A percentile compares a stretch with the other conserved stretches of the same genome.
phyloP scores from a whole-genome alignment of 1,284 basidiomycete species.

The Gomphus bonarii region DNA sequence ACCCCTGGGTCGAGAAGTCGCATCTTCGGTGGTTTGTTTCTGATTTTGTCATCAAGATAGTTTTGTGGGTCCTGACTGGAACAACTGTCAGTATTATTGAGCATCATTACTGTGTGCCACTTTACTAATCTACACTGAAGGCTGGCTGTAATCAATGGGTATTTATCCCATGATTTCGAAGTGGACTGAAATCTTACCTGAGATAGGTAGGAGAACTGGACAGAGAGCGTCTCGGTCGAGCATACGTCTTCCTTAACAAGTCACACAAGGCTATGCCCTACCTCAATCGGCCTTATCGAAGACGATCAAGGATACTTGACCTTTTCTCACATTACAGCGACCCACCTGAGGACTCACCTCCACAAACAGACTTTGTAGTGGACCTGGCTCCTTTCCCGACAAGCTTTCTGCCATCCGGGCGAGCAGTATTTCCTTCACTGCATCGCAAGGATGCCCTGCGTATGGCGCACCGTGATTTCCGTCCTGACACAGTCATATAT shows the following conservation, averaged over 20 bases:
- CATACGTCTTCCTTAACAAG: conserved; percentile 43
- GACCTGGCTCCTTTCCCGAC: conserved; percentile 53
- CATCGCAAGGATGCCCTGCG: conserved; percentile 35
- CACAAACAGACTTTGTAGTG: conserved; percentile 37
- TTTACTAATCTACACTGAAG: conserved; percentile 27
- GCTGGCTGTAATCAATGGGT: conserved; percentile 63
- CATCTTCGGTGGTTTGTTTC: conserved; percentile 57
- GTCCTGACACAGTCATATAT: conserved; percentile 41
- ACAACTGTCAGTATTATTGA: conserved; percentile 11
- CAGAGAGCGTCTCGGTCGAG: conserved; percentile 46
- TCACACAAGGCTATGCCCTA: conserved; percentile 50
- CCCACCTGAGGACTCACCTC: conserved; percentile 37
- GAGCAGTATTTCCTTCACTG: conserved; percentile 36
- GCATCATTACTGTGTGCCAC: not conserved
- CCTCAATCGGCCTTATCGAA: conserved; percentile 47
- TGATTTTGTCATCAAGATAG: conserved; percentile 52
- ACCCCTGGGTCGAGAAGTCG: conserved; percentile 44
- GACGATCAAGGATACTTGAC: conserved; percentile 33
- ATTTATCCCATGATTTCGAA: conserved; percentile 2
- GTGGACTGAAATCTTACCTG: not conserved
- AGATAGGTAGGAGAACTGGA: conserved; percentile 46
- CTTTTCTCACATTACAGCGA: conserved; percentile 45
- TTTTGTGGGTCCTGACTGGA: conserved; percentile 54
- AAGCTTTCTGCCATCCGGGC: conserved; percentile 34
- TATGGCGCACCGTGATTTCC: conserved; percentile 32